Base-by-base conservation (phyloP, 768 basidiomycete genomes). In the Pisolithus microcarpus region DNA sequence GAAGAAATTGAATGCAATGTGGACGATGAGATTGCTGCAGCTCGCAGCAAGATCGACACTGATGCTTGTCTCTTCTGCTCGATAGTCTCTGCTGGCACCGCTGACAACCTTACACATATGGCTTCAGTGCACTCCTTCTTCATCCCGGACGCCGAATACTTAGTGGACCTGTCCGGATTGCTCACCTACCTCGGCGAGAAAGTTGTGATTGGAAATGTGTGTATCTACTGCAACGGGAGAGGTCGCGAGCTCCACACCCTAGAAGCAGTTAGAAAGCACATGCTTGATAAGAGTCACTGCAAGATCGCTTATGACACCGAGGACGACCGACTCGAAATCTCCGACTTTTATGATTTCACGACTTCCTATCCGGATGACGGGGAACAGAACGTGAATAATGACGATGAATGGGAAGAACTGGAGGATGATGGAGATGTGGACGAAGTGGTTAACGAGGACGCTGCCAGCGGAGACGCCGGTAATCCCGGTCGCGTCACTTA, bases 211-310 rank as follows among this genome's bases (percentile, higher is more conserved):
- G 89, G 85, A 13, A 94, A 96, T 70, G 75, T 91, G 7, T 99
- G 96, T 73, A 79, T 98, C 24, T 91, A 76, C 69, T 99, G 96
- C 70, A 88, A 87, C 60, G 85, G 83, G 31, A 82, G 77, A 54
- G 81, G 91, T 39, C 72, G 82, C 53, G 92, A 91, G 60, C 92
- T 92, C 68, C 79, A 83, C 51, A 85, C 81, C 15, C 62, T 94
- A 48, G 86, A 91, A 4, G 95, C 94, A 0, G 93, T 91, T 5
- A 75, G 93, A 58, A 90, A 89, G 61, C 96, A 99, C 65, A 99
- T 99, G 96, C 54, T 81, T 38, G 94, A 94, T 74, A 98, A 98
- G 71, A 78, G 80, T 52, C 96, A 99, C 62, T 97, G 94, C 77
- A 97, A 96, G 70, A 82, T 99, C 56, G 87, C 90, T 0, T 98